Conservation (phyloP, 805 yeast species). For the Candida schatavii region DNA sequence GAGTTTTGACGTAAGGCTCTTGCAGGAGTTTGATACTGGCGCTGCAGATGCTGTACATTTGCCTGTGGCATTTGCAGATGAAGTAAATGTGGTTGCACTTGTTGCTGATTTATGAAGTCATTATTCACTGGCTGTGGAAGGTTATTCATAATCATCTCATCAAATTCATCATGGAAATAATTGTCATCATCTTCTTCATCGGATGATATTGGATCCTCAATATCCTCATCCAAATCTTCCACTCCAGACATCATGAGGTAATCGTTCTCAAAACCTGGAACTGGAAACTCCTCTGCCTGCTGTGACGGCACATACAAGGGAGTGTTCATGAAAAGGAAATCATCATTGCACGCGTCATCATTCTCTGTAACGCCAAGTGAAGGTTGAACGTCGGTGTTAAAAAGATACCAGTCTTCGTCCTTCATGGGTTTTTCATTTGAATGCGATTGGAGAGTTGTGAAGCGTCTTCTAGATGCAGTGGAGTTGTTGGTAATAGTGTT, state of each 20-base stretch:
- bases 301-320: slow-evolving; percentile 29
- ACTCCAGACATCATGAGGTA: slow-evolving; percentile 27
- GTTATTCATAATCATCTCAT: slow-evolving; percentile 21
- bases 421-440: slow-evolving; percentile 15
- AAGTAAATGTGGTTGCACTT: not conserved
- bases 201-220: slow-evolving; percentile 41
- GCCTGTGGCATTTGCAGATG: too few relatives aligned
- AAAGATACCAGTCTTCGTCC: slow-evolving; percentile 37
- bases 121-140: slow-evolving; percentile 4
- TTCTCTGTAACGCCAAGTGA: slow-evolving; percentile 30
- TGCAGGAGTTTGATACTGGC: not conserved
- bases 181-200: slow-evolving; percentile 39
- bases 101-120: not conserved
- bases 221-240: slow-evolving; percentile 40
- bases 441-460: slow-evolving; percentile 31
- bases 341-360: slow-evolving; percentile 19
- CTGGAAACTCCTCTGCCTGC: slow-evolving; percentile 12
- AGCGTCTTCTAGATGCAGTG: slow-evolving; percentile 25
- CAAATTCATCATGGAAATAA: slow-evolving; percentile 37
- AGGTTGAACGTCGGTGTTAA: slow-evolving; percentile 42
- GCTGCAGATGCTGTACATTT: slow-evolving; percentile 10
- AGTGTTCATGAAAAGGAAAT: slow-evolving; percentile 18
- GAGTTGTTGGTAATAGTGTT: slow-evolving; percentile 6
- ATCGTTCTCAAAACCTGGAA: slow-evolving; percentile 36
- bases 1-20: too few relatives aligned